These are phyloP conservation scores for Cercospora nicotianae DNA, from an alignment of 2,329 filamentous ascomycete genomes.

Conservation along the genomic window DNA sequence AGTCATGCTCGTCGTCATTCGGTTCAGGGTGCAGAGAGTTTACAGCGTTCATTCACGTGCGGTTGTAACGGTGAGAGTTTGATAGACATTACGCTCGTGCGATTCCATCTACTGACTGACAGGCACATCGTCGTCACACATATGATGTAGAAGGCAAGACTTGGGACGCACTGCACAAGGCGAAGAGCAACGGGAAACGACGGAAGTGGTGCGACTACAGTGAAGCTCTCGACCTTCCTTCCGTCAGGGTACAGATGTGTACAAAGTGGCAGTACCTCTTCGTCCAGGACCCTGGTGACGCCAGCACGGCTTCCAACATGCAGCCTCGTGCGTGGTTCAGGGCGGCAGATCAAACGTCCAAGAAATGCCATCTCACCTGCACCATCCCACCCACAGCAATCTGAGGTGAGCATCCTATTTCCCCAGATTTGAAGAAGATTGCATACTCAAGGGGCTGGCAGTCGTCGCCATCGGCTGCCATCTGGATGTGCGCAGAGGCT, in stretches of 20 bases:
- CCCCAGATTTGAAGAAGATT: neutral
- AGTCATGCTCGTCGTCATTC: neutral
- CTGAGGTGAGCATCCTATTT: neutral
- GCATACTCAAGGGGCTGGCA: neutral
- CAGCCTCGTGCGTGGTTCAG: conserved; percentile 6
- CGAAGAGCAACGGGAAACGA: neutral
- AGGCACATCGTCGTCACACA: neutral
- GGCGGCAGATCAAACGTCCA: conserved; percentile 14
- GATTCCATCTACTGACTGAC: neutral
- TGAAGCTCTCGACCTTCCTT: neutral
- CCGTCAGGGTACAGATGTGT: neutral
- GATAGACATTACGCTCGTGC: neutral
- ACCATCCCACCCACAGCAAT: neutral
- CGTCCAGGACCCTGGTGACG: conserved; percentile 12
- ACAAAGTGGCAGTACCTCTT: conserved; percentile 11
- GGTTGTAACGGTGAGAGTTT: neutral
- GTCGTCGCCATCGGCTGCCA: neutral
- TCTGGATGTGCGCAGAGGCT: neutral
- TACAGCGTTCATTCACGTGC: neutral
- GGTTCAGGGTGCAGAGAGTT: neutral
- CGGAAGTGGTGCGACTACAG: neutral
- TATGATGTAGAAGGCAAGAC: neutral
- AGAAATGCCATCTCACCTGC: neutral
- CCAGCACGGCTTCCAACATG: conserved; percentile 6
- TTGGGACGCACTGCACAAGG: neutral